These are phyloP conservation scores for Daldinia vernicosa DNA, from an alignment of 495 filamentous ascomycete species.

Conservation along the genomic window DNA sequence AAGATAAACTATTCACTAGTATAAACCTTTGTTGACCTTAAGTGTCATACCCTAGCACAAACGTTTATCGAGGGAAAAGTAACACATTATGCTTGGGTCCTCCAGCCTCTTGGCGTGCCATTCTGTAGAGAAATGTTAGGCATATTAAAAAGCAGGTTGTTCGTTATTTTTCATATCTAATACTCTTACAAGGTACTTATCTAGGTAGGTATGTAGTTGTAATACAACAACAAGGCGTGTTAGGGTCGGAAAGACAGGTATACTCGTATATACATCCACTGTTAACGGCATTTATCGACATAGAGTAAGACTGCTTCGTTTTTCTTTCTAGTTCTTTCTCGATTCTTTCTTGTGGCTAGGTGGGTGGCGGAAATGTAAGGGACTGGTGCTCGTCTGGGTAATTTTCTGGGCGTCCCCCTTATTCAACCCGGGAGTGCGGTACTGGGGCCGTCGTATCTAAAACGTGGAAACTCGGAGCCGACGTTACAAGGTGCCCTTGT, in stretches of 20 bases:
- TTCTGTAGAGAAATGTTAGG: background rate
- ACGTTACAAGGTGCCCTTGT: background rate
- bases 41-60: background rate
- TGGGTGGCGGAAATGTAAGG: conserved; percentile 8
- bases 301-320: no score
- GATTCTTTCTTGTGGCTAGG: background rate
- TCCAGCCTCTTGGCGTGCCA: background rate
- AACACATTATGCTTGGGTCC: background rate
- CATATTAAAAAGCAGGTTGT: background rate
- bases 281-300: background rate
- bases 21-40: background rate
- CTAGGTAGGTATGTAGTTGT: background rate
- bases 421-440: conserved; percentile 20
- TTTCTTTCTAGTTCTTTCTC: background rate
- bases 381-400: background rate
- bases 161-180: background rate
- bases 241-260: background rate
- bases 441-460: background rate
- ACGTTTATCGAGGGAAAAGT: background rate
- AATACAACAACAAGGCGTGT: background rate
- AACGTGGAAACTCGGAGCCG: conserved; percentile 12
- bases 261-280: background rate
- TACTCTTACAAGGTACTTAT: background rate
- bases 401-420: conserved; percentile 14
- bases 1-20: background rate